Base-by-base conservation (phyloP, 2,329 filamentous ascomycete genomes). In the Calonectria honghensis region DNA sequence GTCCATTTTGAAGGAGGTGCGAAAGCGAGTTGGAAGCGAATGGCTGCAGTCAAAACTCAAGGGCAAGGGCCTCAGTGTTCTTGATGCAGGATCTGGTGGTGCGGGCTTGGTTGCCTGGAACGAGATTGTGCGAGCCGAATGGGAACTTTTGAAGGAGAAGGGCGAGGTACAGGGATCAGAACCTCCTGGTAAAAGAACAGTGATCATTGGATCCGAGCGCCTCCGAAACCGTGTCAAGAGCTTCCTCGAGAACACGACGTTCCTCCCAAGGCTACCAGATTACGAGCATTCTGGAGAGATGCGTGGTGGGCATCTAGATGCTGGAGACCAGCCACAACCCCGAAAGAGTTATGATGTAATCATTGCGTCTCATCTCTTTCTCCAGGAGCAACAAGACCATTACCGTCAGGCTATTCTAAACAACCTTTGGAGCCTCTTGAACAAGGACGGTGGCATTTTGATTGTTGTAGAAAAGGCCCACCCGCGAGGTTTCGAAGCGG, bases 401-500 rank as follows among this genome's bases (percentile, higher is more conserved):
- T 88, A 94, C 80, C 93, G 96, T 59, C 96, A 94, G 81, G 91
- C 93, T 41, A 89, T 97, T 68, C 88, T 98, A 27, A 93, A 97
- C 81, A 98, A 98, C 75, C 90, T 98, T 1, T 99, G 97, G 97
- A 93, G 92, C 18, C 89, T 98, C 66, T 88, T 98, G 5, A 95
- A 94, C 68, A 94, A 94, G 1, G 90, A 96, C 24, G 96, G 96
- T 1, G 97, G 97, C 45, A 91, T 99, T 18, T 89, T 99, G 6
- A 91, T 98, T 64, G 86, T 98, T 4, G 87, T 98, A 29, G 97
- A 99, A 84, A 98, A 98, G 84, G 97, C 96, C 0, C 91, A 98
- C 16, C 95, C 96, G 16, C 92, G 95, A 54, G 97, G 97, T 0
- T 99, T 99, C 78, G 97, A 98, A 83, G 94, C 95, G 18, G 92